Conservation (phyloP, 139 green algal genomes). For the Pleodorina starrii region DNA sequence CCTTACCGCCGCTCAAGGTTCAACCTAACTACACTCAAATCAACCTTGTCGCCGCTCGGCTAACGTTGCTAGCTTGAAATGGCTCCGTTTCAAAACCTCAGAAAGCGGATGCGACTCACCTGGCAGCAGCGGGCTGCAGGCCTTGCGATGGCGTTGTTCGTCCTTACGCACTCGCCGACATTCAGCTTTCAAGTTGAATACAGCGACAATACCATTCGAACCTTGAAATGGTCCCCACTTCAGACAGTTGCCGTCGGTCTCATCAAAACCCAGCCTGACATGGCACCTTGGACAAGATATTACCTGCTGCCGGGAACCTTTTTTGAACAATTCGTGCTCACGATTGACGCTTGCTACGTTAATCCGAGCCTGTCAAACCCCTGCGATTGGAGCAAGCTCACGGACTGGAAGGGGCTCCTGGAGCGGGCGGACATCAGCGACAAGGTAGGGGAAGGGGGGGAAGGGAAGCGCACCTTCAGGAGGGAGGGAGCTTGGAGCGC, state of each 20-base stretch:
- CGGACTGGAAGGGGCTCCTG: background rate
- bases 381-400: constrained; percentile 8
- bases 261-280: background rate
- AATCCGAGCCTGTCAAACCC: background rate
- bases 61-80: background rate
- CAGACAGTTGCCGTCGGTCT: background rate
- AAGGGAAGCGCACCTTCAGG: too few species aligned
- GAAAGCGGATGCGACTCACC: background rate
- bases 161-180: background rate
- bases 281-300: background rate
- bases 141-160: background rate
- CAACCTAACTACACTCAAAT: background rate
- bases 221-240: background rate
- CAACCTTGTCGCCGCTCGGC: background rate
- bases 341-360: constrained; percentile 5
- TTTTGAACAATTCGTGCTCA: background rate
- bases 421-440: background rate
- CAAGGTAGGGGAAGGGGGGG: constrained; percentile 7
- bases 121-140: constrained; percentile 19
- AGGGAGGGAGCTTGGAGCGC: too few species aligned
- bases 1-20: too few species aligned
- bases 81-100: background rate
- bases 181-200: constrained; percentile 40
- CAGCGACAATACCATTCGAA: constrained; percentile 4
- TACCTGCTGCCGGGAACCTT: background rate